A percentile compares a stretch with the other conserved stretches of the same genome.
phyloP scores from a whole-genome alignment of 148 eudicot genomes.

The Talinum fruticosum region DNA sequence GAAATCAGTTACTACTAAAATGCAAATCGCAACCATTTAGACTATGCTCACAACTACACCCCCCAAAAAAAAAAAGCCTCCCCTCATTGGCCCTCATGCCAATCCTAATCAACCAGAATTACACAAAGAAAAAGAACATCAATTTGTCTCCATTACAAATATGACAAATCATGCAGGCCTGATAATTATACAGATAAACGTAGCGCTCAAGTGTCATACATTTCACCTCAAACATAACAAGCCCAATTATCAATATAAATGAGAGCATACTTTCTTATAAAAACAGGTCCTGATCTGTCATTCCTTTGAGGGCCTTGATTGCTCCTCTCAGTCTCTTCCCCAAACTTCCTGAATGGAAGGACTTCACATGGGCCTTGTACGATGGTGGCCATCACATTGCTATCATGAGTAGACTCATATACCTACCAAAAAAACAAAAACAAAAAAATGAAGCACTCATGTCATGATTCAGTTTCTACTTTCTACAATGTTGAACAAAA shows the following conservation, averaged over 20 bases:
- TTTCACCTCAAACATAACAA: neutral
- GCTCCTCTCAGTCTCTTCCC: conserved; percentile 50
- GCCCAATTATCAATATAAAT: neutral
- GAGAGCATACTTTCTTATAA: conserved; percentile 62
- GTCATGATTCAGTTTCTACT: conserved; percentile 5
- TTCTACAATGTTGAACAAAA: neutral
- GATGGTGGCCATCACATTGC: conserved; percentile 51
- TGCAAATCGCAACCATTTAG: neutral
- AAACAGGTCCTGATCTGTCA: conserved; percentile 46
- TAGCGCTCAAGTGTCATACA: neutral
- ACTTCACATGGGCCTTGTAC: conserved; percentile 79
- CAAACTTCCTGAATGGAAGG: conserved; percentile 62
- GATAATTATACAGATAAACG: neutral
- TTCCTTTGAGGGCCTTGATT: conserved; percentile 32
- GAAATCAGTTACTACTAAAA: neutral
- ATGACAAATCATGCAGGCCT: neutral
- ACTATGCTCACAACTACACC: neutral
- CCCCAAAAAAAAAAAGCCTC: neutral
- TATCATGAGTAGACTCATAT: conserved; percentile 76
- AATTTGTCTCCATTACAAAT: neutral
- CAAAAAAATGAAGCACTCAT: neutral
- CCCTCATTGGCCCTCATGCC: neutral
- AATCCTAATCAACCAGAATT: neutral
- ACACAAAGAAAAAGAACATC: neutral
- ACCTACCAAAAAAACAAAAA: conserved; percentile 40